A percentile compares a stretch with the other conserved stretches of the same genome.
Evolutionary conservation across 164 flowering plant genomes (phyloP).

Genomic region (Brasenia schreberi): DNA sequence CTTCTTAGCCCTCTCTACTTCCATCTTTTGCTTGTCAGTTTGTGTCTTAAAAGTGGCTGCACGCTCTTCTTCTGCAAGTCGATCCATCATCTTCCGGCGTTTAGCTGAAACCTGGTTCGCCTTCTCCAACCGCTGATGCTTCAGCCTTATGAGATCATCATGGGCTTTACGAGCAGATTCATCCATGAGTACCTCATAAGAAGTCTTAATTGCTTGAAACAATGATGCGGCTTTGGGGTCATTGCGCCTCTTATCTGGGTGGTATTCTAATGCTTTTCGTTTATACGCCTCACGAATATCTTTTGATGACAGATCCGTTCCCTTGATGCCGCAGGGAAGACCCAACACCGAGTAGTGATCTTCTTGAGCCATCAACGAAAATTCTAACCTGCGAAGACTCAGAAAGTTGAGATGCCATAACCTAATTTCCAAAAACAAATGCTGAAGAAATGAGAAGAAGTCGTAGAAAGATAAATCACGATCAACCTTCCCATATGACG

Average conservation of each 20-base stretch:
- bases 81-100: constrained; percentile 60
- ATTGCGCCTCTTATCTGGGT: constrained; percentile 73
- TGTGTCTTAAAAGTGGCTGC: constrained; percentile 34
- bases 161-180: constrained; percentile 59
- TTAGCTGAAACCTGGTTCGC: constrained; percentile 34
- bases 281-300: constrained; percentile 73
- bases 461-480: too few species aligned
- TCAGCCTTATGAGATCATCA: constrained; percentile 51
- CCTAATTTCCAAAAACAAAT: too few species aligned
- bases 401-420: too few species aligned
- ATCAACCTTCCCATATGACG: too few species aligned
- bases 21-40: constrained; percentile 21
- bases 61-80: constrained; percentile 65
- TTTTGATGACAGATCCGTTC: constrained; percentile 43
- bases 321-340: constrained; percentile 74
- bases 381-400: too few species aligned
- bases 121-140: constrained; percentile 32
- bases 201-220: constrained; percentile 52
- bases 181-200: constrained; percentile 64
- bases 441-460: too few species aligned
- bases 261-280: constrained; percentile 48
- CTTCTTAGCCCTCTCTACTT: constrained; percentile 59
- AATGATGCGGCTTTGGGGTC: constrained; percentile 58
- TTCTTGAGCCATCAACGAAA: constrained; percentile 8
- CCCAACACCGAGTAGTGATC: constrained; percentile 68